Base-by-base conservation (phyloP, 176 grass and related monocot species). In the Hordeum vulgare region DNA sequence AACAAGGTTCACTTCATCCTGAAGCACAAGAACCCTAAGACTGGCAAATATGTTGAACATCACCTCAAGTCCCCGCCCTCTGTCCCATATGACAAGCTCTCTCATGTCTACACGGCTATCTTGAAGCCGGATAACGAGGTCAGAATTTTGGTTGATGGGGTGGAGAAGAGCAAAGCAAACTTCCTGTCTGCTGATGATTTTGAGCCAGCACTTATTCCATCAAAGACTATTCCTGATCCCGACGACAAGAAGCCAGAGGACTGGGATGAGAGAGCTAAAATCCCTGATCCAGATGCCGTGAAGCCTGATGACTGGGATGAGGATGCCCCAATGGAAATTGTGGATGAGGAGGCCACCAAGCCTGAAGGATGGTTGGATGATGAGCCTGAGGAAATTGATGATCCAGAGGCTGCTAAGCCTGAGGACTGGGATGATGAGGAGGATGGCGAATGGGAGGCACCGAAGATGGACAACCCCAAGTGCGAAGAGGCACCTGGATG, bases 381-480 rank as follows among this genome's bases (percentile, higher is more conserved):
- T 21, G 96, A 99, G 44, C 96, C 93, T 21, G 96, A 96, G 74
- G 96, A 99, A 81, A 87, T 96, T 79, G 89, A 96, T 83, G 96
- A 99, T 56, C 96, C 96, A 2, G 93, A 96, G 71, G 85, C 96
- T 42, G 14, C 59, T 71, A 96, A 99, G 75, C 96, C 96, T 21
- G 93, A 99, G 77, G 96, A 99, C 31, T 99, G 96, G 96, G 96
- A 99, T 65, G 96, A 99, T 68, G 96, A 99, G 75, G 96, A 99
- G 85, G 96, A 99, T 94, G 96, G 96, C 9, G 87, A 89, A 87
- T 99, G 96, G 96, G 96, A 99, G 31, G 89, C 91, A 66, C 89
- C 88, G 3, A 99, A 94, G 82, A 93, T 96, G 26, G 93, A 99
- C 71, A 99, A 99, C 77, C 96, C 96, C 67, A 99, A 90, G 81